phyloP scores from a whole-genome alignment of 2,329 filamentous ascomycete species.

The Cladosporium sp. region DNA sequence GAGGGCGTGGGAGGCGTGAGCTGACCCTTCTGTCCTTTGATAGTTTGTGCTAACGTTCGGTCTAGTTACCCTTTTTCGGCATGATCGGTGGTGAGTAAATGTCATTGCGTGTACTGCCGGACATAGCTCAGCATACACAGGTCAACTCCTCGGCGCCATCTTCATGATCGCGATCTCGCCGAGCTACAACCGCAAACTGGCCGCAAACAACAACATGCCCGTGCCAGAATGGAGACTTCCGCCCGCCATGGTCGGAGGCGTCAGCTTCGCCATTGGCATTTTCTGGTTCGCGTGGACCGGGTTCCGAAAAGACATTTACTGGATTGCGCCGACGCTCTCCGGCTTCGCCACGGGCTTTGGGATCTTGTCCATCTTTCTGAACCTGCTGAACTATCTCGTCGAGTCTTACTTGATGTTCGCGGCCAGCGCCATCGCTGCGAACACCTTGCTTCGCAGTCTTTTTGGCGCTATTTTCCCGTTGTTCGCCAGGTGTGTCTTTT shows the following conservation, averaged over 20 bases:
- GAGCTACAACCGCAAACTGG: conserved; percentile 36
- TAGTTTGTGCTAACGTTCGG: background rate
- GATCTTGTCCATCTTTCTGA: conserved; percentile 59
- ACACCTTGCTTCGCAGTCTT: conserved; percentile 55
- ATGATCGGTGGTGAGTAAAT: conserved; percentile 35
- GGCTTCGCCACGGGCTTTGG: conserved; percentile 60
- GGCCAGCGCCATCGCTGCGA: conserved; percentile 56
- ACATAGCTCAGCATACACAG: no score
- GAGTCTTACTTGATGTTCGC: conserved; percentile 59
- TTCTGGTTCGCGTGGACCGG: conserved; percentile 40
- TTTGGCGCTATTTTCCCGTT: conserved; percentile 55
- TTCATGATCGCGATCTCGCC: conserved; percentile 32
- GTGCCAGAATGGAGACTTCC: conserved; percentile 60
- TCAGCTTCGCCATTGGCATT: conserved; percentile 35
- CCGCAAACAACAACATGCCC: conserved; percentile 51
- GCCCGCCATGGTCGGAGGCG: conserved; percentile 54
- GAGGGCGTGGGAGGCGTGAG: conserved; percentile 39
- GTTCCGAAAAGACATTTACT: conserved; percentile 39
- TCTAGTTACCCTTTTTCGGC: conserved; percentile 45
- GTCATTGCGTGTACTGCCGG: no score
- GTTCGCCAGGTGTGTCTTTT: conserved; percentile 42
- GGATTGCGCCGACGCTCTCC: conserved; percentile 40
- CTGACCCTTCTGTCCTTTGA: background rate
- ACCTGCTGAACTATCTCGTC: conserved; percentile 59
- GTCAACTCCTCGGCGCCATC: conserved; percentile 31